Percentiles rank a stretch among this genome's conserved stretches.
Evolutionary conservation across 306 rosid species (phyloP).

Genomic region (Albizia julibrissin): DNA sequence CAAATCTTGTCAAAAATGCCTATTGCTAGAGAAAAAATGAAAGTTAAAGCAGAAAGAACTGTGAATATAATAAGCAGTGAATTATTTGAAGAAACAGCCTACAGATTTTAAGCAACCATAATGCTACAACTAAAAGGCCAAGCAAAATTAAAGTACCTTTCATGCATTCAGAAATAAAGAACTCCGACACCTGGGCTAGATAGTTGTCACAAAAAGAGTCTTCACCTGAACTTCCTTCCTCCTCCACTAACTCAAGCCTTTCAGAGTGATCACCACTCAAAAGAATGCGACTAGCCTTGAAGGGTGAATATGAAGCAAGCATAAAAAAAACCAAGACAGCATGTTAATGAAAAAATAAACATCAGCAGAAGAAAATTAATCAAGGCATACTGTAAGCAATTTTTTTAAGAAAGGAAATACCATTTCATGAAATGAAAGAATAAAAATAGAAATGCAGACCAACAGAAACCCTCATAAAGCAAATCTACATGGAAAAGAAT

Average conservation of each 20-base stretch:
- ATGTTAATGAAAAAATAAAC: constrained; percentile 29
- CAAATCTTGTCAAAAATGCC: background rate
- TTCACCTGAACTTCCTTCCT: constrained; percentile 57
- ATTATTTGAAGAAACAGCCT: constrained; percentile 9
- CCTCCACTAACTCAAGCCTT: constrained; percentile 73
- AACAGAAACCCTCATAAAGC: background rate
- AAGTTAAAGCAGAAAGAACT: background rate
- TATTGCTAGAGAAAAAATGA: constrained; percentile 24
- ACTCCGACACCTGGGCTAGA: constrained; percentile 62
- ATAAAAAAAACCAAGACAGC: constrained; percentile 22
- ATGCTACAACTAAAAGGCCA: constrained; percentile 23
- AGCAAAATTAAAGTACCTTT: constrained; percentile 52
- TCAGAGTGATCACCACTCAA: constrained; percentile 68
- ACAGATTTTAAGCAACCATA: constrained; percentile 9
- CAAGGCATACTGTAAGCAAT: constrained; percentile 16
- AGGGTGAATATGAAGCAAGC: constrained; percentile 28
- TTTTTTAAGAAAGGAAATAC: background rate
- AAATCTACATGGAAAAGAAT: background rate
- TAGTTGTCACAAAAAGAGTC: constrained; percentile 61
- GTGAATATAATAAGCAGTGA: background rate
- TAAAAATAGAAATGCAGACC: background rate
- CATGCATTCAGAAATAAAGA: constrained; percentile 48
- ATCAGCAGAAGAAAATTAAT: constrained; percentile 14
- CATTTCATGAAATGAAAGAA: background rate
- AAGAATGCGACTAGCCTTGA: constrained; percentile 72